Percentiles rank a stretch among this genome's conserved stretches.
These are phyloP conservation scores for Eucalyptus cloeziana DNA, from an alignment of 345 rosid genomes.

Conservation along the genomic window DNA sequence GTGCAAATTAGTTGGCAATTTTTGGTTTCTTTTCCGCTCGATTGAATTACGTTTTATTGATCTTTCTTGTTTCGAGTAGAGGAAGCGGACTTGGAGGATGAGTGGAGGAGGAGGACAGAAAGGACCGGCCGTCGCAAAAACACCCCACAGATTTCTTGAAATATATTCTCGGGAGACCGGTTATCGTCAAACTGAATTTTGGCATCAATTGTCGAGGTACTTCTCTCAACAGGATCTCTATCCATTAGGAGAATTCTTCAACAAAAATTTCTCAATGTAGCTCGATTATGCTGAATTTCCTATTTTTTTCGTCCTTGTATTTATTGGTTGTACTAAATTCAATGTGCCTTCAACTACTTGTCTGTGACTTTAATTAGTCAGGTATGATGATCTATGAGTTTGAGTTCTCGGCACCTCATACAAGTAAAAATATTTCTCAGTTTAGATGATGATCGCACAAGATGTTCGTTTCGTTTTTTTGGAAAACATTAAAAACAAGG, in stretches of 20 bases:
- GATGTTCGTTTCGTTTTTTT: too few species aligned
- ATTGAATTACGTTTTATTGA: background rate
- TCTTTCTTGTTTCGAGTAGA: background rate
- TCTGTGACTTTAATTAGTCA: background rate
- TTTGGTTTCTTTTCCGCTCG: background rate
- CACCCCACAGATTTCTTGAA: slow-evolving; percentile 80
- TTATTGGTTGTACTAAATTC: background rate
- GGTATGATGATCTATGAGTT: background rate
- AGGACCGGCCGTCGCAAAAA: slow-evolving; percentile 13
- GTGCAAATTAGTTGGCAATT: too few species aligned
- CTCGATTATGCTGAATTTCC: background rate
- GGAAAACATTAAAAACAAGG: too few species aligned
- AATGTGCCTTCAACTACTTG: background rate
- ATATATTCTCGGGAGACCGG: slow-evolving; percentile 42
- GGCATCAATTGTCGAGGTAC: slow-evolving; percentile 82
- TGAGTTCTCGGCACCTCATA: background rate
- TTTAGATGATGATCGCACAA: too few species aligned
- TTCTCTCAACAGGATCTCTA: background rate
- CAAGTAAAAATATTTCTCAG: background rate
- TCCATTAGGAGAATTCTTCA: background rate
- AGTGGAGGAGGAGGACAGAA: background rate
- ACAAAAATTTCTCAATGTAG: background rate
- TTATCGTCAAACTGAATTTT: slow-evolving; percentile 83
- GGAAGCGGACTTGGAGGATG: too few species aligned
- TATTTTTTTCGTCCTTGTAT: background rate